Base-by-base conservation (phyloP, 1,139 yeast species). In the Blastobotrys capitulatus region DNA sequence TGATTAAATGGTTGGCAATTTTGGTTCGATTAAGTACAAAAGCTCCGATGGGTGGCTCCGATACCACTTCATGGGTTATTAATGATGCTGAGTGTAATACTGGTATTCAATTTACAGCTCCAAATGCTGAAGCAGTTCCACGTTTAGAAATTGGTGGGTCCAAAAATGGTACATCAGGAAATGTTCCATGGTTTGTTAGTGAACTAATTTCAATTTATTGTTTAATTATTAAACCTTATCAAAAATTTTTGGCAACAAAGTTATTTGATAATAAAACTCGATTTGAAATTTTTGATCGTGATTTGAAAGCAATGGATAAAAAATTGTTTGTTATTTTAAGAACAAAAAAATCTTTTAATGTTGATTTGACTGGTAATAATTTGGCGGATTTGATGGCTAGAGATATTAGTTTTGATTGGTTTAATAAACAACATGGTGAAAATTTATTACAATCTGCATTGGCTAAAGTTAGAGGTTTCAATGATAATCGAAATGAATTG, bases 151-250 rank as follows among this genome's bases (percentile, higher is more conserved):
- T 37, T 37, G 7, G n/a, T 8, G 16, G 22, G 2, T 3, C 22
- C 5, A 22, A 37, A 19, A 15, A 8, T 16, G 40, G 26, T 4
- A 22, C 40, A n/a, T 5, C 40, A 3, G 20, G 25, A 13, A 9
- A n/a, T 8, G 46, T 43, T 2, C 46, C 46, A 5, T 43, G 46
- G 46, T 22, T 43, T 16, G 46, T 43, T n/a, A 5, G 40, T 25
- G 46, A 43, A 22, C 25, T 43, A 22, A 13, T 43, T 16, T 25
- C 34, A 10, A 15, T 32, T 15, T 43, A 35, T 22, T 18, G 25
- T 18, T 12, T 16, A 5, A 22, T 43, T 10, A 27, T 43, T 20
- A 35, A 36, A 25, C 46, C 46, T 2, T 43, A 43, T 18, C 38
- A 41, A 19, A 4, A 5, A 13, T 12, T 18, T 13, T 19, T 41